Evolutionary conservation across 2,329 filamentous ascomycete species (phyloP), one percentile per base, ranked within the genome.

Genomic region (Penicillium paneum): DNA sequence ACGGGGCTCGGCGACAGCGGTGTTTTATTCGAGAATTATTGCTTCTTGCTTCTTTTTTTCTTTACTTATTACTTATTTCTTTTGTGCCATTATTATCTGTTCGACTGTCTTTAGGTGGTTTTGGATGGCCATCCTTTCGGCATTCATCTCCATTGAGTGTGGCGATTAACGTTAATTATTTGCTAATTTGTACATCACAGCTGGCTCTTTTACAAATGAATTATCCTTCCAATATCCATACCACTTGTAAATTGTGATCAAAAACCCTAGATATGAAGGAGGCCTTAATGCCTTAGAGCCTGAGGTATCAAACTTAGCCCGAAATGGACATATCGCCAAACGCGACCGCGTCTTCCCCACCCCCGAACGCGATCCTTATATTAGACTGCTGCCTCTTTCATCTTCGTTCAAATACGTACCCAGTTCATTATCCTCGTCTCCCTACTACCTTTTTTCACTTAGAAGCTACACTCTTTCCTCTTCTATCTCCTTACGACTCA

Each of bases 291-390:
- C 40, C 54, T 62, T 65, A 28, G 17, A 24, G 60, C 60, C 63
- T 61, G 28, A 63, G 63, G 61, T 52, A 42, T 21, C 17, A 39
- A 21, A 19, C 52, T 62, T 65, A 49, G 59, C 67, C 64, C 24
- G 29, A 68, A 56, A 46, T 40, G 63, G 63, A 60, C 57, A 70
- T 70, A 70, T 69, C 64, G 63, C 65, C 63, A 65, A 58, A 64
- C 60, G 57, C 60, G 64, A 60, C 61, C 65, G 67, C 59, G 65
- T 67, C 67, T 66, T 64, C 66, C 66, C 67, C 67, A 61, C 57
- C 58, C 58, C 58, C 57, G 29, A 63, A 63, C 67, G 64, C 65
- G 66, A 66, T 60, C 57, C 58, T 58, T 62, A 56, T 57, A 64
- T 58, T 61, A 57, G 54, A 55, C 58, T 56, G 57, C 58, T 50